Conservation (phyloP, 192 early-diverging fungal species). For the Dissophora ornata region DNA sequence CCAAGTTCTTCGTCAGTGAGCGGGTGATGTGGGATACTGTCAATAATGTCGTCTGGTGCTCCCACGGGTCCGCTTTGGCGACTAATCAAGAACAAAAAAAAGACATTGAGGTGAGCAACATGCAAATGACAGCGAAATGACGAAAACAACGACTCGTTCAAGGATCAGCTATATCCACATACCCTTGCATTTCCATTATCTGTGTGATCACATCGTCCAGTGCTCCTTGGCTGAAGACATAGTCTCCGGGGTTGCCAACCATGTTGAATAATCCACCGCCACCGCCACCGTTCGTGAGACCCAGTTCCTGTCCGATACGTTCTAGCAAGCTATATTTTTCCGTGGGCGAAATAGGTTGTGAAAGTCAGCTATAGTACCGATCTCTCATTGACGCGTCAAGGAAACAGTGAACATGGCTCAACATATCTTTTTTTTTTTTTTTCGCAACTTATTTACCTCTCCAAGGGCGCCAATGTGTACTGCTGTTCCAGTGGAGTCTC, state of each 20-base stretch:
- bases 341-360: too few species aligned
- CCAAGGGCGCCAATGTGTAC: neutral
- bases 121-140: neutral
- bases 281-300: neutral
- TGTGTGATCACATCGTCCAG: conserved; percentile 93
- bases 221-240: conserved; percentile 84
- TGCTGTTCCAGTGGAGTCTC: neutral
- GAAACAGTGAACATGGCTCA: too few species aligned
- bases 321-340: conserved; percentile 14
- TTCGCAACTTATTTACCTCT: neutral
- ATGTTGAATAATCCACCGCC: conserved; percentile 38
- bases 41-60: conserved; percentile 81
- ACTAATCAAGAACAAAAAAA: conserved; percentile 33
- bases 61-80: conserved; percentile 81
- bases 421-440: too few species aligned
- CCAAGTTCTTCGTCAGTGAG: conserved; percentile 36
- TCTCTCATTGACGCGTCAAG: too few species aligned
- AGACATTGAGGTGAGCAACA: neutral
- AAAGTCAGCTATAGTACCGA: too few species aligned
- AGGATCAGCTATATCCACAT: conserved; percentile 5
- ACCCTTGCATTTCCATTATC: conserved; percentile 79
- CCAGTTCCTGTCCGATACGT: conserved; percentile 17
- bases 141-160: too few species aligned
- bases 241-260: conserved; percentile 76
- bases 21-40: conserved; percentile 61